Conservation (phyloP, 345 rosid species). For the Salix dunnii region DNA sequence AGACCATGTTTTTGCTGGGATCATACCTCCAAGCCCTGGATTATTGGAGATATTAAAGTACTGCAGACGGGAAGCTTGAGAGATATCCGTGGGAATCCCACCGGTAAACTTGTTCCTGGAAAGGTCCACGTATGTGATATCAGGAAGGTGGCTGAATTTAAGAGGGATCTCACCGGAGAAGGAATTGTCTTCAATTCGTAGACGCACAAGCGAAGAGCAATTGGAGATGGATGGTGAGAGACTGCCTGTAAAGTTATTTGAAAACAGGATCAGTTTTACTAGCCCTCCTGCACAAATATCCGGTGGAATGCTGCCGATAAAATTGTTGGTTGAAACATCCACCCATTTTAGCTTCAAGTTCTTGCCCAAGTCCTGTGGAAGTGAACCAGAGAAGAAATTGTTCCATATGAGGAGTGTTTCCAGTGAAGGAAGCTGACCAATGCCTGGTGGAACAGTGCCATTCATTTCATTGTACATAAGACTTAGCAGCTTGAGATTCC, state of each 20-base stretch:
- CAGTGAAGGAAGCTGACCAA: conserved; percentile 72
- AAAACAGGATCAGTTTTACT: conserved; percentile 70
- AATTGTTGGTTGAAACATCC: conserved; percentile 81
- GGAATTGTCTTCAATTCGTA: conserved; percentile 79
- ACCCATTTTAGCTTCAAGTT: conserved; percentile 78
- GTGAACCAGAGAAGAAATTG: conserved; percentile 74
- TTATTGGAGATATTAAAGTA: conserved; percentile 74
- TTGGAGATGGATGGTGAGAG: conserved; percentile 64
- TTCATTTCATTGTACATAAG: conserved; percentile 85
- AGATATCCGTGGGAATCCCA: conserved; percentile 59
- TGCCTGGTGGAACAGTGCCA: conserved; percentile 67
- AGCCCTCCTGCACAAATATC: conserved; percentile 76
- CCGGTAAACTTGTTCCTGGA: conserved; percentile 73
- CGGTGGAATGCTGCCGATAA: conserved; percentile 70
- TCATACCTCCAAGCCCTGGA: conserved; percentile 55
- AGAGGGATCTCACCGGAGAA: conserved; percentile 77
- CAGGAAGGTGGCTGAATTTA: conserved; percentile 52
- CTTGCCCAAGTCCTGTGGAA: conserved; percentile 70
- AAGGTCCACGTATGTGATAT: conserved; percentile 69
- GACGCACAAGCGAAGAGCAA: conserved; percentile 78
- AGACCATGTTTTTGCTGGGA: conserved; percentile 64
- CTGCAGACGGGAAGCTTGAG: conserved; percentile 58
- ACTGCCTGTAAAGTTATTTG: conserved; percentile 62
- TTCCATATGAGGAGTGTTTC: conserved; percentile 86
- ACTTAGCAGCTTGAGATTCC: conserved; percentile 67